Evolutionary conservation across 331 rosid species (phyloP).

Genomic region (Erythrophleum ivorense): DNA sequence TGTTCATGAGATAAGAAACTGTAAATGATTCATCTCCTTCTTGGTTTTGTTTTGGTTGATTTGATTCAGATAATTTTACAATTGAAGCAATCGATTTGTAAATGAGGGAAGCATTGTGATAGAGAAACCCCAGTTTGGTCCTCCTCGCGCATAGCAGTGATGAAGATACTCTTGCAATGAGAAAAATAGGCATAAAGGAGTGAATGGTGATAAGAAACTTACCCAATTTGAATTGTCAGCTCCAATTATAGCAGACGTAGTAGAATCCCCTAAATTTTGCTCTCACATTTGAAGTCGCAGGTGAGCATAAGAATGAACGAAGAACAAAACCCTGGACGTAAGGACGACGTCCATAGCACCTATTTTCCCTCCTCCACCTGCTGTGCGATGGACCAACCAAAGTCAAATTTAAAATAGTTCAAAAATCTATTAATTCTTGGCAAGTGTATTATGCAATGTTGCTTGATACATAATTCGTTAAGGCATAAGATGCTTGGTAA

Average conservation of each 20-base stretch:
- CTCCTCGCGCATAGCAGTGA: not conserved
- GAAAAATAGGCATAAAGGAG: not conserved
- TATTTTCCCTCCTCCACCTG: too few species aligned
- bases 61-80: not conserved
- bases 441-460: too few species aligned
- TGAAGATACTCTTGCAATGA: not conserved
- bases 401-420: too few species aligned
- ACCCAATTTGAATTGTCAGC: not conserved
- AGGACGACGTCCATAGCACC: too few species aligned
- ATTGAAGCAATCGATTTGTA: not conserved
- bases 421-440: too few species aligned
- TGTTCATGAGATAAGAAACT: slow-evolving; percentile 14
- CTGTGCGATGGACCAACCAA: too few species aligned
- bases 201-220: not conserved
- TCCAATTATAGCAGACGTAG: not conserved
- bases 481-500: too few species aligned
- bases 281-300: too few species aligned
- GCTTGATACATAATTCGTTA: too few species aligned
- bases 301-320: too few species aligned
- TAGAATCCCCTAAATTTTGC: too few species aligned
- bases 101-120: not conserved
- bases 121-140: not conserved
- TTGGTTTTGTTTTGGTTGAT: not conserved
- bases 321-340: too few species aligned
- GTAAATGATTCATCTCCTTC: slow-evolving; percentile 8